Conservation (phyloP, 129 eudicot species). For the Erigeron canadensis region DNA sequence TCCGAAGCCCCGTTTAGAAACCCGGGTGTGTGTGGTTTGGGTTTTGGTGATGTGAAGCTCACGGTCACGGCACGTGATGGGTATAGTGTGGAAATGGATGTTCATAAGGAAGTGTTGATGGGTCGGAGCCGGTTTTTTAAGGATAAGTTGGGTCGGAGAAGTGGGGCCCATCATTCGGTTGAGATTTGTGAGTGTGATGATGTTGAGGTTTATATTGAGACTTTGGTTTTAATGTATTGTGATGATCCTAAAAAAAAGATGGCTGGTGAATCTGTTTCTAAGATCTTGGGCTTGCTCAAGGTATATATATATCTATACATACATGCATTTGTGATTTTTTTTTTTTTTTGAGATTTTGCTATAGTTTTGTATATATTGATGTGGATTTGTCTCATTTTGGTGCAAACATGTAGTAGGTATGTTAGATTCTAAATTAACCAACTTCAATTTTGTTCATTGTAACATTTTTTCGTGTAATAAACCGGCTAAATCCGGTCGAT, state of each 20-base stretch:
- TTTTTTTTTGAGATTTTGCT: no score
- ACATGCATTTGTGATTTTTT: no score
- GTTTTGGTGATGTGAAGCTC: slow-evolving; percentile 79
- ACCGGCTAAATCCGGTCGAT: no score
- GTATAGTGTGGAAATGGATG: slow-evolving; percentile 62
- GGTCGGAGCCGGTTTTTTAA: slow-evolving; percentile 66
- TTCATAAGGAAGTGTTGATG: slow-evolving; percentile 67
- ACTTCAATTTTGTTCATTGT: no score
- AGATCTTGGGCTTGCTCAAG: slow-evolving; percentile 73
- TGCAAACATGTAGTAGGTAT: not conserved
- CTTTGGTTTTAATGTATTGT: slow-evolving; percentile 75
- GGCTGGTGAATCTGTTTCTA: slow-evolving; percentile 61
- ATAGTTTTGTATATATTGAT: no score
- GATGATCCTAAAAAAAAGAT: slow-evolving; percentile 66
- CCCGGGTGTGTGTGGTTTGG: slow-evolving; percentile 42
- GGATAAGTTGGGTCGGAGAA: slow-evolving; percentile 59
- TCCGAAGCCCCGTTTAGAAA: slow-evolving; percentile 55
- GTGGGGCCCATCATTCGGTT: slow-evolving; percentile 55
- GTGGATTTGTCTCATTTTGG: no score
- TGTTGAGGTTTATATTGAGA: slow-evolving; percentile 75
- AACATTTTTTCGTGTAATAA: no score
- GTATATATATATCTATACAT: slow-evolving; percentile 25
- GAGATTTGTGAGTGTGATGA: slow-evolving; percentile 97
- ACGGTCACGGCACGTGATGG: slow-evolving; percentile 63
- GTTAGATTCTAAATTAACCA: no score